Conservation (phyloP, 108 stramenopile species). For the Seminavis robusta region DNA sequence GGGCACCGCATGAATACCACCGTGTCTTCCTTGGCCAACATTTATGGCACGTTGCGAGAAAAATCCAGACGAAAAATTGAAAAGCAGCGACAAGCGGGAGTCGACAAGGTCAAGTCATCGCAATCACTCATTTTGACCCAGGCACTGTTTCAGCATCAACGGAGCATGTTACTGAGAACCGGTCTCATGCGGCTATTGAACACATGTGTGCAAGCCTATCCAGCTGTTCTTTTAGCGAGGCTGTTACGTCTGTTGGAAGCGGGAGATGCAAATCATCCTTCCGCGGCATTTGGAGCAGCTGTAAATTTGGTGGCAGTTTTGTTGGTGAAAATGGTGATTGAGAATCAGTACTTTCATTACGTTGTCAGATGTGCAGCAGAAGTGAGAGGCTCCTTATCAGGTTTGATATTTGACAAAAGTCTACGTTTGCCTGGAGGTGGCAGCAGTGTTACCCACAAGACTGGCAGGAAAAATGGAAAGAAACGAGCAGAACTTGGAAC, state of each 20-base stretch:
- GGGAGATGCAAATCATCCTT: slow-evolving; percentile 29
- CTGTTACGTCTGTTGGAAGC: slow-evolving; percentile 65
- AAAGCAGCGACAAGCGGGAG: neutral
- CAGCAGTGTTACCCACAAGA: slow-evolving; percentile 17
- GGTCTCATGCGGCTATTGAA: slow-evolving; percentile 61
- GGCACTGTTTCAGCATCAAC: slow-evolving; percentile 49
- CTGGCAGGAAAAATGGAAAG: slow-evolving; percentile 9
- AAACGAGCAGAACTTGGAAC: slow-evolving; percentile 29
- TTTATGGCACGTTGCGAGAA: slow-evolving; percentile 8
- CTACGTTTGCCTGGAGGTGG: slow-evolving; percentile 60
- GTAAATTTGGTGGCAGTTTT: slow-evolving; percentile 45
- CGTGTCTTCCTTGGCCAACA: slow-evolving; percentile 25
- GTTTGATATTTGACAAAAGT: slow-evolving; percentile 83
- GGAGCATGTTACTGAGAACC: slow-evolving; percentile 39
- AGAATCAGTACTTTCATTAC: slow-evolving; percentile 87
- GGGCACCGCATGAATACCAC: slow-evolving; percentile 28
- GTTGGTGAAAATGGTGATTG: slow-evolving; percentile 75
- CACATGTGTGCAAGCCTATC: slow-evolving; percentile 70
- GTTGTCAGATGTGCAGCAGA: slow-evolving; percentile 62
- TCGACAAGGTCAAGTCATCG: slow-evolving; percentile 16
- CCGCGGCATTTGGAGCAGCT: slow-evolving; percentile 45
- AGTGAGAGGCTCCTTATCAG: slow-evolving; percentile 70
- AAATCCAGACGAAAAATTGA: slow-evolving; percentile 1
- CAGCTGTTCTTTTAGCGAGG: slow-evolving; percentile 62
- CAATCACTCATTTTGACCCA: slow-evolving; percentile 48